These are phyloP conservation scores for Marsdenia floribunda DNA, from an alignment of 257 asterid genomes.

Conservation along the genomic window DNA sequence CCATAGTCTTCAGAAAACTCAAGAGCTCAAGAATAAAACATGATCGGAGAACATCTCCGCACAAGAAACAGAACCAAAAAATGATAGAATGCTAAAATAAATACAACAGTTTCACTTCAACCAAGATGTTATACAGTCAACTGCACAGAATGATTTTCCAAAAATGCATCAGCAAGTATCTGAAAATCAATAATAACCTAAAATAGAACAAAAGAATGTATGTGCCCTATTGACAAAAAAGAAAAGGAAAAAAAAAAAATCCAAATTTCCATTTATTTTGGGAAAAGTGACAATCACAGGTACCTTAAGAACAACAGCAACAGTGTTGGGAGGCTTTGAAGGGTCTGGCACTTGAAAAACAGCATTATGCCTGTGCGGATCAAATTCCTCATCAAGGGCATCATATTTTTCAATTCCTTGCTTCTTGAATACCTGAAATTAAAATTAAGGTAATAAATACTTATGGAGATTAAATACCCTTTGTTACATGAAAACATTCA, in stretches of 20 bases:
- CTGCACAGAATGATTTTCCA: background rate
- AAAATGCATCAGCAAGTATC: background rate
- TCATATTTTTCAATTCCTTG: conserved; percentile 69
- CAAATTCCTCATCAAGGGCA: conserved; percentile 70
- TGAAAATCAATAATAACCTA: background rate
- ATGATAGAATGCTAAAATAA: background rate
- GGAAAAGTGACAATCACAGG: background rate
- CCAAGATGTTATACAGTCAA: background rate
- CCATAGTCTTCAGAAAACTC: background rate
- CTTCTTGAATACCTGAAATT: conserved; percentile 68
- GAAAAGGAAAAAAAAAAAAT: background rate
- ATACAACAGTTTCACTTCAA: background rate
- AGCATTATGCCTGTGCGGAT: conserved; percentile 91
- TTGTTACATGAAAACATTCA: background rate
- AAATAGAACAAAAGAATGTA: background rate
- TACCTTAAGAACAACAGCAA: conserved; percentile 91
- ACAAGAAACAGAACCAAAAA: background rate
- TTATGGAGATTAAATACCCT: background rate
- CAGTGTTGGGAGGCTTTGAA: conserved; percentile 67
- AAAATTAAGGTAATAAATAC: background rate
- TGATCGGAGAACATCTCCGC: background rate
- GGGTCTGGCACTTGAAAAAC: conserved; percentile 92
- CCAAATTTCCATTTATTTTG: background rate
- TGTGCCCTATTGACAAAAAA: background rate
- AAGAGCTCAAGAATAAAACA: background rate